Base-by-base conservation (phyloP, 345 rosid species). In the Diplotaxis tenuifolia region DNA sequence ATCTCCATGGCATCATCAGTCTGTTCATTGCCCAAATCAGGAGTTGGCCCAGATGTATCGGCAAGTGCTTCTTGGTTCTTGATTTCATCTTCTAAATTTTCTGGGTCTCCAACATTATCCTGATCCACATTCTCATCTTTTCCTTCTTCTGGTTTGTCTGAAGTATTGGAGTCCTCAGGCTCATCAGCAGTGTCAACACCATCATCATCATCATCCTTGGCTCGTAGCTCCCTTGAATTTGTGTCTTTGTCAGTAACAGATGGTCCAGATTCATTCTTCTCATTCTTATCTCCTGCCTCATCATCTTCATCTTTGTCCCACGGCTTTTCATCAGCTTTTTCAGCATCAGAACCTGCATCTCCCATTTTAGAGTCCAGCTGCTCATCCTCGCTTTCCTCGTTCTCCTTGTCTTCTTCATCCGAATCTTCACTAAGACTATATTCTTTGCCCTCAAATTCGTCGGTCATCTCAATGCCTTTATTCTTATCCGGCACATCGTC, bases 391-490 rank as follows among this genome's bases (percentile, higher is more conserved):
- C 78, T 62, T 55, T 80, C 87, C 29, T 60, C 69, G 12, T 83
- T 88, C 57, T 84, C 87, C 49, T 83, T 75, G 12, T 87, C 90
- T 47, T 85, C 96, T 12, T 75, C n/a, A n/a, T n/a, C 86, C 58
- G 93, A 86, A 67, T 88, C 96, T 78, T 86, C 86, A 70, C 96
- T 87, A 50, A 95, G 86, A 66, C 92, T 90, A 72, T 71, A 78
- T 21, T 84, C 79, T 74, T 92, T 91, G 63, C 85, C 98, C 42
- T 68, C 81, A 70, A 95, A 89, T 64, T 90, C 96, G 55, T 90
- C 83, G 66, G 82, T 89, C 99, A 90, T 90, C 85, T 92, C 99
- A 59, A 95, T 82, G 7, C 99, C 99, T 78, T 88, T 92, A 62
- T 85, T 78, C 75, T 85, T 86, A 76, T 72, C 73, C 38, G 83